Conservation (phyloP, 1,139 yeast species). For the Pichia sp. region DNA sequence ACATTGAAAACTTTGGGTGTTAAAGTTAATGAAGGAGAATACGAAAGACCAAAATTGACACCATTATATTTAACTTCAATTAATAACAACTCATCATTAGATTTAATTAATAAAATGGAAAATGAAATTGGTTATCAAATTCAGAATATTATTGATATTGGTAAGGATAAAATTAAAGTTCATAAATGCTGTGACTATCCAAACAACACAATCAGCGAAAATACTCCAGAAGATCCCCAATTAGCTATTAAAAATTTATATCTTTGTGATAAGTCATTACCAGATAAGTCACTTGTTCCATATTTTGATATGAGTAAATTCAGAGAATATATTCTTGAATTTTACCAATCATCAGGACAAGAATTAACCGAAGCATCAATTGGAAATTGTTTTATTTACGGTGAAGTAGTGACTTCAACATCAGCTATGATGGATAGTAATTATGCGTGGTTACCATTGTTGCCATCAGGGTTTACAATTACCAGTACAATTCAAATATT, state of each 20-base stretch:
- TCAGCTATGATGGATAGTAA: constrained; percentile 72
- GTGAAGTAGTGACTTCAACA: constrained; percentile 89
- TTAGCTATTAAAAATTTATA: constrained; percentile 49
- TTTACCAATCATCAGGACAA: constrained; percentile 21
- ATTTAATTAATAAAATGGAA: constrained; percentile 32
- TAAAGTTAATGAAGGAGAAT: constrained; percentile 46
- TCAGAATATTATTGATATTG: constrained; percentile 40
- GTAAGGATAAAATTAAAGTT: constrained; percentile 48
- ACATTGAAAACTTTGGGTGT: constrained; percentile 59
- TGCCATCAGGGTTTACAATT: constrained; percentile 70
- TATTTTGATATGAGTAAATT: constrained; percentile 61
- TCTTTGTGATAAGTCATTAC: constrained; percentile 36
- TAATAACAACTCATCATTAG: constrained; percentile 20
- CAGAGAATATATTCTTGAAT: constrained; percentile 39
- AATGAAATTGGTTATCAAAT: constrained; percentile 39
- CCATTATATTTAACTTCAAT: constrained; percentile 47
- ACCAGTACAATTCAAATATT: constrained; percentile 79
- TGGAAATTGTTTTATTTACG: constrained; percentile 66
- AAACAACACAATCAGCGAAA: constrained; percentile 24
- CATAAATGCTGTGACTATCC: constrained; percentile 29
- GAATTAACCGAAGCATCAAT: constrained; percentile 31
- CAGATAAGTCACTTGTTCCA: constrained; percentile 52
- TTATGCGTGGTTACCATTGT: constrained; percentile 44
- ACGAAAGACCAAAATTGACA: constrained; percentile 59
- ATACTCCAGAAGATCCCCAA: constrained; percentile 44